Conservation (phyloP, 1,284 basidiomycete genomes). For the Exobasidium cylindrosporum region DNA sequence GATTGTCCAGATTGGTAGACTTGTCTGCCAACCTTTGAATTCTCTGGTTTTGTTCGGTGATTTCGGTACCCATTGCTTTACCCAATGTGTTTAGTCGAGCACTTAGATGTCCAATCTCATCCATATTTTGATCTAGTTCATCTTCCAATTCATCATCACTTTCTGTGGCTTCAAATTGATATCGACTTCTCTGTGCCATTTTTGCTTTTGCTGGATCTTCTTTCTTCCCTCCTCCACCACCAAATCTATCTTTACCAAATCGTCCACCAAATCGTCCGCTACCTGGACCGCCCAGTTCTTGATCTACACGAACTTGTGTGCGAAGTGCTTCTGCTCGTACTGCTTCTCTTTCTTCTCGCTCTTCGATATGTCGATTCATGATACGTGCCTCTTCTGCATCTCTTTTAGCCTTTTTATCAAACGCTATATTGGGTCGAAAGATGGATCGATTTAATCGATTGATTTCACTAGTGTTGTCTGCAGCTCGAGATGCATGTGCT, state of each 20-base stretch:
- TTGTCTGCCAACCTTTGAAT: constrained; percentile 49
- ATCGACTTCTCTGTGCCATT: constrained; percentile 71
- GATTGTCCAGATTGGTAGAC: constrained; percentile 46
- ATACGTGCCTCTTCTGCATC: constrained; percentile 85
- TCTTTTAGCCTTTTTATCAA: constrained; percentile 71
- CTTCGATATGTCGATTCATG: constrained; percentile 81
- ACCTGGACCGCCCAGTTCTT: constrained; percentile 60
- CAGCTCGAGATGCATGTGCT: constrained; percentile 80
- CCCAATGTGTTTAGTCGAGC: constrained; percentile 81
- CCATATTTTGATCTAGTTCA: constrained; percentile 83
- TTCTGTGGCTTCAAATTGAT: constrained; percentile 88
- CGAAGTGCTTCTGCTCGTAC: constrained; percentile 67
- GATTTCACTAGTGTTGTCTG: constrained; percentile 90
- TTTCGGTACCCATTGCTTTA: constrained; percentile 68
- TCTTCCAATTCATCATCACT: constrained; percentile 85
- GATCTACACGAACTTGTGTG: constrained; percentile 79
- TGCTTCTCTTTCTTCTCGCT: constrained; percentile 69
- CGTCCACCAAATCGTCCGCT: constrained; percentile 33
- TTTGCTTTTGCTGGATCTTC: constrained; percentile 56
- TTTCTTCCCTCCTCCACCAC: constrained; percentile 57
- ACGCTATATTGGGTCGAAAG: constrained; percentile 64
- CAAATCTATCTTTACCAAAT: constrained; percentile 43
- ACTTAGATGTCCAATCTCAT: constrained; percentile 78
- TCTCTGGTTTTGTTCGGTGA: constrained; percentile 49
- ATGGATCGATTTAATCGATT: constrained; percentile 91